Base-by-base conservation (phyloP, 352 stramenopile genomes). In the Pythium rishiriense region DNA sequence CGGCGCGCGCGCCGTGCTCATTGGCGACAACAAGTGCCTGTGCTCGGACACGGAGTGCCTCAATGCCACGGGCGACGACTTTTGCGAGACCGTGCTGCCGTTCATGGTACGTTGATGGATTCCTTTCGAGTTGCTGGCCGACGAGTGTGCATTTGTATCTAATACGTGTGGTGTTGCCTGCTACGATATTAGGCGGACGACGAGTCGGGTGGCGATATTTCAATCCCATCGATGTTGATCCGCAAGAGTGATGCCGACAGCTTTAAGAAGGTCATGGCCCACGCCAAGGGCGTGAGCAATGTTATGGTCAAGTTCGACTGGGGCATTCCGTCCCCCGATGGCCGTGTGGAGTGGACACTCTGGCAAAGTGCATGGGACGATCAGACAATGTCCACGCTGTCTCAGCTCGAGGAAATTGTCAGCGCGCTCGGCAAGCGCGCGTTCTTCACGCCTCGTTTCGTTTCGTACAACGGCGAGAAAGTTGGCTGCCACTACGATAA, bases 21-120 rank as follows among this genome's bases (percentile, higher is more conserved):
- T 99, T 71, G 96, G 91, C 37, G 96, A 99, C 79, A 97, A 97
- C 81, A 96, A 93, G 55, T 99, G 97, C 74, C 69, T 98, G 39
- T 99, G 97, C 81, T 81, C 74, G 39, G 91, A 97, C 58, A 79
- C 81, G 25, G 80, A 87, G 78, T 93, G 75, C 67, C 63, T 93
- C 46, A 62, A 66, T 37, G 76, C 76, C 55, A 93, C 86, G 57
- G 83, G 83, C 50, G 83, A 94, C 60, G 73, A 93, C 54, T 83
- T 83, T 53, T 98, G 92, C 69, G 90, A 98, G 79, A 90, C 78
- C 1, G 82, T 90, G 53, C 76, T 98, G 75, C 85, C 83, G 6
- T 89, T 88, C 65, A 95, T 93, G 83, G 82, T 79, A 41, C 54
- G 56, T 50, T 37, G 14, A 17, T 29, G 25, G 11, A 51, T 45